Base-by-base conservation (phyloP, 306 rosid genomes). In the Gleditsia sinensis region DNA sequence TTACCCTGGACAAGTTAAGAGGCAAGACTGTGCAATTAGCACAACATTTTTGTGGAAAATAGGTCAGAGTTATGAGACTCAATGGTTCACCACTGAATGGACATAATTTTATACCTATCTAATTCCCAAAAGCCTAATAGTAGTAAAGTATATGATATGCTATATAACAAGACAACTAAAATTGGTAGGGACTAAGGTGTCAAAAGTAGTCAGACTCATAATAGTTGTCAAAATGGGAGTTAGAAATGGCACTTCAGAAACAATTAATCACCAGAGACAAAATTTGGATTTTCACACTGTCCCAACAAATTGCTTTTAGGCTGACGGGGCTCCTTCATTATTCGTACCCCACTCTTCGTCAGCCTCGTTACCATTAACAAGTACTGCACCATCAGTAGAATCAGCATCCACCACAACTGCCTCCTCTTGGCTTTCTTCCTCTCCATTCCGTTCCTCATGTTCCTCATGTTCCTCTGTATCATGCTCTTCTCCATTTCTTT, bases 281-380 rank as follows among this genome's bases (percentile, higher is more conserved):
- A 94, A 94, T 91, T 86, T 90, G 90, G 96, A 91, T 83, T 90
- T 90, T 85, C 91, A 90, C 88, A 90, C 84, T 89, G 83, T 90
- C 89, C 95, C 92, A 85, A 94, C 92, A 88, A 90, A 88, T 84
- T 92, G 90, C 92, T 88, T 94, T 92, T 90, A 94, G 99, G 97
- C 89, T 83, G 97, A 88, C 76, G 89, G 88, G 97, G 89, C 84
- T 88, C 91, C 98, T 87, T 92, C 98, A 87, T 86, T 90, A 88
- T 94, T 88, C 90, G 94, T 91, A 91, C 97, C 98, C 96, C 96
- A 92, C 91, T 91, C 99, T 94, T 94, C 96, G 40, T 94, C 99
- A 80, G 89, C 96, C 90, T 92, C 99, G 80, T 68, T 92, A 60
- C 93, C 92, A 57, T 92, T 92, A 39, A 94, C 83, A 74, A 94